Base-by-base conservation (phyloP, 352 stramenopile genomes). In the Globisporangium iwayamae region DNA sequence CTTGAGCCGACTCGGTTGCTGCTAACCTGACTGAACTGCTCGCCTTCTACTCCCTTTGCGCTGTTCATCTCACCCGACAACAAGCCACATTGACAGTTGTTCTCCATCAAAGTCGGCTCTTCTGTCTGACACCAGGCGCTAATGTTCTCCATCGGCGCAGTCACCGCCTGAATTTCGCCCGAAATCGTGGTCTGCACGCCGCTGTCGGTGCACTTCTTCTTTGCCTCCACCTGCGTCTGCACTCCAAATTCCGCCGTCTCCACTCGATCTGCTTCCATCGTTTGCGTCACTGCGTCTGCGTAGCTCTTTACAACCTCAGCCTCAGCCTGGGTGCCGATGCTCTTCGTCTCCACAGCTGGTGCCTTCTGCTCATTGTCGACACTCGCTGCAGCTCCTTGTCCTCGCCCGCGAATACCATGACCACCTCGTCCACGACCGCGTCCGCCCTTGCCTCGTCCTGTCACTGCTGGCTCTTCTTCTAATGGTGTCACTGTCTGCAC, bases 401-500 rank as follows among this genome's bases (percentile, higher is more conserved):
- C 34, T 22, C 50, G 36, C 28, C 60, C 50, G 20, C 60, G 60
- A 4, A 48, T 25, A 1, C 60, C 38, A 36, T 48, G 30, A 47
- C 56, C 22, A 1, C 60, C 60, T 50, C 47, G 48, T 0, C 60
- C 60, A 22, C 55, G 55, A 13, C 55, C 56, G 16, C 32, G 52
- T 46, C 52, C 52, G n/a, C 52, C 52, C 14, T 43, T 45, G n/a
- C 57, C 57, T 56, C 57, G 45, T 43, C 20, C 34, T 16, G 57
- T 10, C 11, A 10, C 46, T 2, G n/a, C 25, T 25, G 38, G 30
- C 69, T 60, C 45, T 66, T 74, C 62, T 79, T 68, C 22, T 69
- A 70, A 20, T 2, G 16, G 11, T 52, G 22, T 45, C 16, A 34
- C 47, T 32, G 34, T 34, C 10, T 32, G 39, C 11, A n/a, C 47